Base-by-base conservation (phyloP, 352 stramenopile genomes). In the Phytophthora boehmeriae region DNA sequence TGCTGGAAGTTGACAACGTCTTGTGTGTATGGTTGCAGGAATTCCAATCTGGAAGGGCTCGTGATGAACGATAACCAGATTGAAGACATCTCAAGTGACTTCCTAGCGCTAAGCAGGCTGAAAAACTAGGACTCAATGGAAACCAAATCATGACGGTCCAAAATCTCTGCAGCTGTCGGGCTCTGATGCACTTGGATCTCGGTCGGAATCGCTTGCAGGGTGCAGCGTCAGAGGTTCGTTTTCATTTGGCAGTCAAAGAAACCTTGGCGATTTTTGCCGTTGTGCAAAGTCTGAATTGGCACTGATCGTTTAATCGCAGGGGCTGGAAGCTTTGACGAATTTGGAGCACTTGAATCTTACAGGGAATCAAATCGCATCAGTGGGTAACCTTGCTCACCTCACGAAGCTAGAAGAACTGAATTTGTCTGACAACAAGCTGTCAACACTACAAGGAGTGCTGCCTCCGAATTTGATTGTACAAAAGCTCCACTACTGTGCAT, bases 21-120 rank as follows among this genome's bases (percentile, higher is more conserved):
- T 28, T 47, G 11, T 30, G 23, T 25, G 14, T 41, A 45, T 49
- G 41, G n/a, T n/a, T 41, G 9, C 50, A 90, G 80, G n/a, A 90
- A 87, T 36, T 57, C 67, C n/a, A 85, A 80, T 41, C 64, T 93
- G 19, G 83, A 93, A 65, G 73, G 68, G 8, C 56, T 91, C 6
- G 51, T 91, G n/a, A 66, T 91, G 25, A 83, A 84, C 47, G 77
- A 93, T 47, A 92, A 93, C 53, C 70, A 80, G 35, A 89, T 93
- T 36, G 71, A 82, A 22, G 67, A 73, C 4, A 84, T 93, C 53
- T 73, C 77, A 1, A 45, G 58, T 1, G 83, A 92, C 43, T 79
- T 93, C 6, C 67, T 82, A n/a, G 68, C 57, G 5, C 80, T 93
- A 9, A 68, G 50, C 17, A 90, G 81, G 66, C 69, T 93, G 43